Base-by-base conservation (phyloP, 805 yeast species). In the Candida oleophila region DNA sequence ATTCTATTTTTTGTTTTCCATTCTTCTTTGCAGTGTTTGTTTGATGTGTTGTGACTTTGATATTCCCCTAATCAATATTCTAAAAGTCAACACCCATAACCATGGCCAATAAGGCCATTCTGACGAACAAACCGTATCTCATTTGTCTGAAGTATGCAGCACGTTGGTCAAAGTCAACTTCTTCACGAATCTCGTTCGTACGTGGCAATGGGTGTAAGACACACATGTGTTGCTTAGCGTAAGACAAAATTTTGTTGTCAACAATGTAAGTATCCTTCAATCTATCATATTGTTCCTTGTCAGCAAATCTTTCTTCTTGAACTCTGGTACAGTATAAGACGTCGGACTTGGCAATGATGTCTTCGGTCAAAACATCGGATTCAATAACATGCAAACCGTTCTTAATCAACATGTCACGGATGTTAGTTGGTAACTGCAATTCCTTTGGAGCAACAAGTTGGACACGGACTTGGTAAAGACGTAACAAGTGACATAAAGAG, bases 111-210 rank as follows among this genome's bases (percentile, higher is more conserved):
- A 94, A 76, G 9, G 99, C 99, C 99, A 94, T 94, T 80, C 99
- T 90, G 41, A 95, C 96, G 65, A 85, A 94, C 67, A 94, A 78
- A 51, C 99, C 99, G 66, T 94, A 92, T 70, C 96, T 87, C 99
- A 94, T 94, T 78, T 94, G 98, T 82, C 99, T 87, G 80, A 94
- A 94, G 77, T 94, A 94, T 49, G 99, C 98, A 55, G 99, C 98
- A 70, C 99, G 87, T 71, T 92, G 97, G 72, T 94, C 99, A 64
- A 92, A 94, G 69, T 94, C 99, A 61, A 94, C 98, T 75, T 94
- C 99, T 73, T 91, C 98, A 62, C 87, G 87, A 59, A 94, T 92
- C 74, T 94, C 99, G 61, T 83, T 86, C 55, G 89, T 91, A 71
- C 99, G 87, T 66, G 99, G 99, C 60, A 94, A 81, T 66, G 99